Base-by-base conservation (phyloP, 495 filamentous ascomycete genomes). In the Talaromyces nanjingensis region DNA sequence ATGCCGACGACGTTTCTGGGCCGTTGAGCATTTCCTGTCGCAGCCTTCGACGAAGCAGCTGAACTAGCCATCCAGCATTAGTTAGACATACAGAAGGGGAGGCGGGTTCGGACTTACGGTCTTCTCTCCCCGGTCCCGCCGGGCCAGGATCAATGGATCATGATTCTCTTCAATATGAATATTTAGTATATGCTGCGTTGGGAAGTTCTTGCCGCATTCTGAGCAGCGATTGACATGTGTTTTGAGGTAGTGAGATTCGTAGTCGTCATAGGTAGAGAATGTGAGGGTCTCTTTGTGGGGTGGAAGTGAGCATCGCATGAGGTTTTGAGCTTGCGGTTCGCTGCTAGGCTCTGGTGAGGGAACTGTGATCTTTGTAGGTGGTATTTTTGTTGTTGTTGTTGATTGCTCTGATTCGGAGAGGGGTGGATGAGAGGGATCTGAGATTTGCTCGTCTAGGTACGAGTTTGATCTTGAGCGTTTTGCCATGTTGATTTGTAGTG, bases 101-200 rank as follows among this genome's bases (percentile, higher is more conserved):
- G 8, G 29, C n/a, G 33, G 7, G 0, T 1, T 31, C 8, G 25
- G n/a, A 77, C 87, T 72, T 80, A 96, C 92, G 2, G 89, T 97
- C 66, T 92, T 93, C 72, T 97, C 93, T 29, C 91, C 93, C 52
- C 84, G 81, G 54, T 90, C 92, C 66, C 84, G 81, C 64, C 78
- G 83, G n/a, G 89, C 83, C 39, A 83, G 86, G 42, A 78, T 80
- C 54, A 98, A 79, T 2, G 90, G 80, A 77, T 98, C 93, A 77
- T 98, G 94, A 64, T 89, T 91, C 74, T 98, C 94, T 65, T 89
- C 85, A 65, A 97, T 96, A 74, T 98, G 94, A 2, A 98, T 70
- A 66, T 83, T 79, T 63, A 98, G 76, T 59, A 94, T 88, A 63
- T 84, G 83, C 42, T 82, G 78, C 0, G 87, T 88, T 2, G 88